Percentiles rank a stretch among this genome's conserved stretches.
phyloP scores from a whole-genome alignment of 495 filamentous ascomycete species.

The Choiromyces venosus region DNA sequence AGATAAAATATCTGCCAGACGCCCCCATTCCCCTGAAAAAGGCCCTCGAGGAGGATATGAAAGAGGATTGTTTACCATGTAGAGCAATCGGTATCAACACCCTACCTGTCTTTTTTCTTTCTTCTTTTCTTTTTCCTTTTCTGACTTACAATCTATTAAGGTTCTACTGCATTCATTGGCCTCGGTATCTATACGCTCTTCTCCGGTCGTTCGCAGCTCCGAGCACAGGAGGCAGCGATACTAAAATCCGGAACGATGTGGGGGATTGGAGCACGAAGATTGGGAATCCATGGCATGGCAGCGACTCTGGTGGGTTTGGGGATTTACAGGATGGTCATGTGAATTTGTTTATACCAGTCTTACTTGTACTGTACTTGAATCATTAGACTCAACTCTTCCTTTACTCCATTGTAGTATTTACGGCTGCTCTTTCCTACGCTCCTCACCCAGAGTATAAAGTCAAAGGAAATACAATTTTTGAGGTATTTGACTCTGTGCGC shows the following conservation, averaged over 20 bases:
- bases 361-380: neutral
- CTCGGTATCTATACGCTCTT: slow-evolving; percentile 82
- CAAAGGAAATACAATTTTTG: too few species aligned
- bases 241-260: slow-evolving; percentile 64
- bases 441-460: neutral
- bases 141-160: slow-evolving; percentile 46
- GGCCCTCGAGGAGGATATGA: slow-evolving; percentile 23
- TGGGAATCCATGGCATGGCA: slow-evolving; percentile 39
- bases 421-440: neutral
- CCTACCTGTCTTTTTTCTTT: neutral
- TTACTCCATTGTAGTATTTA: too few species aligned
- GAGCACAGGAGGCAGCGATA: slow-evolving; percentile 62
- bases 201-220: slow-evolving; percentile 71
- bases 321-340: slow-evolving; percentile 38
- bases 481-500: too few species aligned
- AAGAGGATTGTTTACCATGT: slow-evolving; percentile 34
- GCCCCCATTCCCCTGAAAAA: slow-evolving; percentile 19
- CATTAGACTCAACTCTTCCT: neutral
- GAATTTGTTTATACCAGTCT: neutral
- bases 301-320: slow-evolving; percentile 36
- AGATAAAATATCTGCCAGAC: slow-evolving; percentile 15
- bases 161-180: slow-evolving; percentile 78
- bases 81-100: slow-evolving; percentile 23
- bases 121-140: neutral
- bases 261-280: slow-evolving; percentile 52